phyloP scores from a whole-genome alignment of 2,329 filamentous ascomycete genomes.

The Aureobasidium lini region DNA sequence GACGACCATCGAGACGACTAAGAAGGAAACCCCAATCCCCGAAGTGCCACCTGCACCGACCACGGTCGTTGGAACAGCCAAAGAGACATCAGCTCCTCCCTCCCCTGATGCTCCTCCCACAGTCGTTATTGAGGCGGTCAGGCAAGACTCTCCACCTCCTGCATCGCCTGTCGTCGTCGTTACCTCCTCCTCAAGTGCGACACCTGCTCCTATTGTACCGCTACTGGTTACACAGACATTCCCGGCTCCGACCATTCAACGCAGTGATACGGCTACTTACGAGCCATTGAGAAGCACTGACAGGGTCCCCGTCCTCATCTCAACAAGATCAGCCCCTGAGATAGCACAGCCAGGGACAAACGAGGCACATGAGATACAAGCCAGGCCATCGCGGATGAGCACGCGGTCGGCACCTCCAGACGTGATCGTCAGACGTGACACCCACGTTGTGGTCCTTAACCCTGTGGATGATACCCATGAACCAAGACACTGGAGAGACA shows the following conservation, averaged over 20 bases:
- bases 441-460: slow-evolving; percentile 6
- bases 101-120: not conserved
- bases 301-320: slow-evolving; percentile 1
- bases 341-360: not conserved
- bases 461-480: not conserved
- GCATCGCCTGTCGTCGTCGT: not conserved
- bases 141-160: not conserved
- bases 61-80: not conserved
- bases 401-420: not conserved
- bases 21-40: not conserved
- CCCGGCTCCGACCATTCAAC: not conserved
- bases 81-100: not conserved
- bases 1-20: not conserved
- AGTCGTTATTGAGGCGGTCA: not conserved
- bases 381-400: slow-evolving; percentile 5
- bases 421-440: not conserved
- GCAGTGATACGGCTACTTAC: not conserved
- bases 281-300: not conserved
- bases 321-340: not conserved
- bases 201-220: not conserved
- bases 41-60: not conserved
- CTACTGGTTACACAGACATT: not conserved
- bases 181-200: not conserved
- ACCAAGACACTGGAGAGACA: slow-evolving; percentile 4
- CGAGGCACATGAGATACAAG: not conserved